phyloP scores from a whole-genome alignment of 257 asterid species.

The Coffea canephora region DNA sequence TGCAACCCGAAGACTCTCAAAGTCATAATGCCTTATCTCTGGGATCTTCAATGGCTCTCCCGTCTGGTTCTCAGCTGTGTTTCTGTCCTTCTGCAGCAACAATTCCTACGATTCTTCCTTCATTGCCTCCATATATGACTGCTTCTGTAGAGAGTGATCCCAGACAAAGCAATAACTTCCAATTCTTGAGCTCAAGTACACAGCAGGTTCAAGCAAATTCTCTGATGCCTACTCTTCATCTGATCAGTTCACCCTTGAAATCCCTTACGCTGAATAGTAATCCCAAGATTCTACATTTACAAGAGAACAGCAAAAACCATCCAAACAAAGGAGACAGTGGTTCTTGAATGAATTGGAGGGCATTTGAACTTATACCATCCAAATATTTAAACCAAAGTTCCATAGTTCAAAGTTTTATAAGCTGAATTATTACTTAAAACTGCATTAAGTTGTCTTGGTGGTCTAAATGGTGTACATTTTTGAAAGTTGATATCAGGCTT shows the following conservation, averaged over 20 bases:
- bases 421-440: neutral
- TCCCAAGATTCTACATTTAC: constrained; percentile 21
- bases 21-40: constrained; percentile 19
- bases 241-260: constrained; percentile 38
- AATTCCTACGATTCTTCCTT: constrained; percentile 21
- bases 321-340: constrained; percentile 15
- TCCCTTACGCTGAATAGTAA: constrained; percentile 23
- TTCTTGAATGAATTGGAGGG: constrained; percentile 19
- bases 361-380: neutral
- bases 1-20: constrained; percentile 32
- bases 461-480: neutral
- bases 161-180: constrained; percentile 36
- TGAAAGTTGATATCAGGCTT: neutral
- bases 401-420: neutral
- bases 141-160: constrained; percentile 33
- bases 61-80: constrained; percentile 37
- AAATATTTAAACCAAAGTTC: neutral
- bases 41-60: constrained; percentile 5
- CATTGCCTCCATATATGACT: constrained; percentile 32
- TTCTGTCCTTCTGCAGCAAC: constrained; percentile 25
- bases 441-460: neutral
- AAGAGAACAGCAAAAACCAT: constrained; percentile 8
- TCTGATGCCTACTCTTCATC: constrained; percentile 45
- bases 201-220: constrained; percentile 30
- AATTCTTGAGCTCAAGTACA: constrained; percentile 28